Conservation (phyloP, 257 asterid species). For the Solanum corneliomulleri region DNA sequence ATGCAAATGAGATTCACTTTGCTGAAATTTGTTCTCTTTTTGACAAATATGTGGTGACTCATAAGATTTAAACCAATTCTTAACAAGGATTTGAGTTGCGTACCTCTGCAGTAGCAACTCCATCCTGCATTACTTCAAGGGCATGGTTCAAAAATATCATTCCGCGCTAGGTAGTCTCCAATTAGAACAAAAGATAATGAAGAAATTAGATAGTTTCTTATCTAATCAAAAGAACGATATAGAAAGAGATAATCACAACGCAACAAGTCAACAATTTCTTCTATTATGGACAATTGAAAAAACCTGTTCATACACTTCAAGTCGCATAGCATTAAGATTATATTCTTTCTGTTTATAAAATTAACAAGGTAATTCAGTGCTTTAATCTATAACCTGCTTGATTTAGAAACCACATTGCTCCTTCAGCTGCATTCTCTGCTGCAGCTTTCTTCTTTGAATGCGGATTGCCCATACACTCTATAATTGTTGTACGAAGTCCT, state of each 20-base stretch:
- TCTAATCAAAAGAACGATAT: neutral
- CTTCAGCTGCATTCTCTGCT: conserved; percentile 11
- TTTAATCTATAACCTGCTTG: neutral
- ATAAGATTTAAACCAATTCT: neutral
- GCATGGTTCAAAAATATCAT: neutral
- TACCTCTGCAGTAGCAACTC: neutral
- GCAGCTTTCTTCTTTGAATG: neutral
- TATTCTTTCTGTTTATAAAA: neutral
- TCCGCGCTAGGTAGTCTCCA: neutral
- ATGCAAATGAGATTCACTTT: neutral
- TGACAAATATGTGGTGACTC: neutral
- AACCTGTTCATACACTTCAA: neutral
- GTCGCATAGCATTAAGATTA: neutral
- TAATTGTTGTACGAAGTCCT: neutral
- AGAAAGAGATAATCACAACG: neutral
- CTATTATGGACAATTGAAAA: neutral
- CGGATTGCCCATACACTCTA: conserved; percentile 3
- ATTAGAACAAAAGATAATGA: neutral
- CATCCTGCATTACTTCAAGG: neutral
- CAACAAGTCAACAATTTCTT: neutral
- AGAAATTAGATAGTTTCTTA: neutral
- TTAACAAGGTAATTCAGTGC: neutral
- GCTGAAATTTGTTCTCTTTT: neutral
- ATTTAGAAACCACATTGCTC: conserved; percentile 1
- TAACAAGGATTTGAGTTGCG: neutral